Percentiles rank a stretch among this genome's conserved stretches.
These are phyloP conservation scores for Chamaecrista fasciculata DNA, from an alignment of 306 rosid species.

Conservation along the genomic window DNA sequence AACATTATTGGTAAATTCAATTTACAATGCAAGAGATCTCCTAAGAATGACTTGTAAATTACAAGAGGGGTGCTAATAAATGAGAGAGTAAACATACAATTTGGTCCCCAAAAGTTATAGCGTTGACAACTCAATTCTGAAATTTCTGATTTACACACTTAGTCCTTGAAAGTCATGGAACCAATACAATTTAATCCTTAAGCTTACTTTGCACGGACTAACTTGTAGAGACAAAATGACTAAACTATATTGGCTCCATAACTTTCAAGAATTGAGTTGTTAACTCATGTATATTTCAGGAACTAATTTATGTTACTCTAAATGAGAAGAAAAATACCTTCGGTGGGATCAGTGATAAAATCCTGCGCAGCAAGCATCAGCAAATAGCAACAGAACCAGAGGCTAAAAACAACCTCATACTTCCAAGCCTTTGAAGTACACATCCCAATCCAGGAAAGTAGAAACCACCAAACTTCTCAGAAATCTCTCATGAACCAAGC, in stretches of 20 bases:
- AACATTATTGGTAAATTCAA: background rate
- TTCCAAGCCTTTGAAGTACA: constrained; percentile 42
- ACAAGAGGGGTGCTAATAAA: background rate
- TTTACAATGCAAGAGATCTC: background rate
- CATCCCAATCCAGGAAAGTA: constrained; percentile 43
- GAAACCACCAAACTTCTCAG: constrained; percentile 19
- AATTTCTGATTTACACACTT: too few relatives aligned
- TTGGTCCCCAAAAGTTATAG: too few relatives aligned
- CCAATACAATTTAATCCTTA: too few relatives aligned
- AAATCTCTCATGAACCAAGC: constrained; percentile 26
- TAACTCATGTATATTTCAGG: too few relatives aligned
- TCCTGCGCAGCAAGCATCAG: constrained; percentile 36
- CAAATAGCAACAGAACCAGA: constrained; percentile 50
- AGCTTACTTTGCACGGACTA: too few relatives aligned
- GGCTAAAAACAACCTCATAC: constrained; percentile 37
- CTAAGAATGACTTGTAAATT: background rate
- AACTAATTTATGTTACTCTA: too few relatives aligned
- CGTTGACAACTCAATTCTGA: too few relatives aligned
- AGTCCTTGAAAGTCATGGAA: too few relatives aligned
- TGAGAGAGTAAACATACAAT: too few relatives aligned
- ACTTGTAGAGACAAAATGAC: background rate
- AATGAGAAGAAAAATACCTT: constrained; percentile 53
- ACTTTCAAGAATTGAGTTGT: too few relatives aligned
- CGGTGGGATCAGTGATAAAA: constrained; percentile 43
- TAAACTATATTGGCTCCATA: too few relatives aligned